Conservation (phyloP, 129 eudicot genomes). For the Silybum marianum region DNA sequence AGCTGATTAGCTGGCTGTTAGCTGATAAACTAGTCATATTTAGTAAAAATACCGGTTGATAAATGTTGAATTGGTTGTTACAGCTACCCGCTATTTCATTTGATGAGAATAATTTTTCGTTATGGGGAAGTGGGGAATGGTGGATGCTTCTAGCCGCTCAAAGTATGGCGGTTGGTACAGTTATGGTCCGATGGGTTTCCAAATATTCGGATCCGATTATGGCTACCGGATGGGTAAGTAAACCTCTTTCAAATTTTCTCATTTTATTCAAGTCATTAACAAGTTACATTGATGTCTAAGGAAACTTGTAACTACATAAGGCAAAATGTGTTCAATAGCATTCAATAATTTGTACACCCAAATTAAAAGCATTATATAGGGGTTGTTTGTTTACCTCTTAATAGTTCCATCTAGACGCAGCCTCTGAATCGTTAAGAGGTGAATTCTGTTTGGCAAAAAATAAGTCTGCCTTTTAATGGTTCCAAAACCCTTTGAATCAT, state of each 20-base stretch:
- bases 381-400: too few species aligned
- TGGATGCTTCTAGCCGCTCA: conserved; percentile 99
- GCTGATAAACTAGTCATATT: neutral
- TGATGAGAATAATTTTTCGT: conserved; percentile 61
- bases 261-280: conserved; percentile 5
- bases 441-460: too few species aligned
- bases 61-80: conserved; percentile 14
- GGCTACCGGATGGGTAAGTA: conserved; percentile 99
- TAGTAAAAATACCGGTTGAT: neutral
- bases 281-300: neutral
- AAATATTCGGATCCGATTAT: conserved; percentile 94
- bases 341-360: neutral
- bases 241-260: conserved; percentile 3
- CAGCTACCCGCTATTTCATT: conserved; percentile 77
- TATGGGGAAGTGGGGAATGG: conserved; percentile 99
- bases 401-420: too few species aligned
- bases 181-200: conserved; percentile 99
- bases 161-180: conserved; percentile 99
- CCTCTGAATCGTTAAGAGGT: too few species aligned
- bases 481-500: too few species aligned
- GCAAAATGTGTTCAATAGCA: neutral
- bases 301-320: neutral
- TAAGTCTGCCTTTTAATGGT: too few species aligned
- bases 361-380: too few species aligned
- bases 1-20: neutral